These are phyloP conservation scores for Agarophyton chilense DNA, from an alignment of 23 red algal species.

Conservation along the genomic window DNA sequence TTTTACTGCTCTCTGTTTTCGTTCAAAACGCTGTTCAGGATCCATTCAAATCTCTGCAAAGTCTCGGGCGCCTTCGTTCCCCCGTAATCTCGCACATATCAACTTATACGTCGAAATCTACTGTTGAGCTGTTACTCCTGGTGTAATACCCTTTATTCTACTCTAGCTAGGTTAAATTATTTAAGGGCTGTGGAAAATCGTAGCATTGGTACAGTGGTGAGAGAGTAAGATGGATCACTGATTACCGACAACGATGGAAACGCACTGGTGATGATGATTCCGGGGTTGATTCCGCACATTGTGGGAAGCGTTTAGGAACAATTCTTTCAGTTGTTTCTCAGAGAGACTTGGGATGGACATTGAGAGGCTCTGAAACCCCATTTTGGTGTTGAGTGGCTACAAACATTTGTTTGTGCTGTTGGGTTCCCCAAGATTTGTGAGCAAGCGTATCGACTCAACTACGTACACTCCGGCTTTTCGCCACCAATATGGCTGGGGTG, in stretches of 20 bases:
- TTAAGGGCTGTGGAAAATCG: conserved; percentile 33
- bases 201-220: conserved; percentile 10
- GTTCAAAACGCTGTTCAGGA: too few species aligned
- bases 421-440: conserved; percentile 35
- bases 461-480: conserved; percentile 44
- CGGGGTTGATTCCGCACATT: conserved; percentile 38
- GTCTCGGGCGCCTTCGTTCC: too few species aligned
- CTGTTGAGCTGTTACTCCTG: too few species aligned
- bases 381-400: background rate
- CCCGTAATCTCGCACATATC: too few species aligned
- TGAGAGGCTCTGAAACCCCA: background rate
- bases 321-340: conserved; percentile 40
- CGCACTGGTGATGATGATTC: conserved; percentile 22
- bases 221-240: conserved; percentile 8
- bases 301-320: conserved; percentile 40
- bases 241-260: conserved; percentile 9
- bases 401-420: background rate
- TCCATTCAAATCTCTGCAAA: too few species aligned
- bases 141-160: too few species aligned
- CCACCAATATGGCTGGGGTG: conserved; percentile 30
- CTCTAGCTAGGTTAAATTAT: too few species aligned
- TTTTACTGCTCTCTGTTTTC: too few species aligned
- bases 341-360: conserved; percentile 39
- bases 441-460: conserved; percentile 9
- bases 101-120: too few species aligned